Base-by-base conservation (phyloP, 2,329 filamentous ascomycete genomes). In the Trichoderma breve region DNA sequence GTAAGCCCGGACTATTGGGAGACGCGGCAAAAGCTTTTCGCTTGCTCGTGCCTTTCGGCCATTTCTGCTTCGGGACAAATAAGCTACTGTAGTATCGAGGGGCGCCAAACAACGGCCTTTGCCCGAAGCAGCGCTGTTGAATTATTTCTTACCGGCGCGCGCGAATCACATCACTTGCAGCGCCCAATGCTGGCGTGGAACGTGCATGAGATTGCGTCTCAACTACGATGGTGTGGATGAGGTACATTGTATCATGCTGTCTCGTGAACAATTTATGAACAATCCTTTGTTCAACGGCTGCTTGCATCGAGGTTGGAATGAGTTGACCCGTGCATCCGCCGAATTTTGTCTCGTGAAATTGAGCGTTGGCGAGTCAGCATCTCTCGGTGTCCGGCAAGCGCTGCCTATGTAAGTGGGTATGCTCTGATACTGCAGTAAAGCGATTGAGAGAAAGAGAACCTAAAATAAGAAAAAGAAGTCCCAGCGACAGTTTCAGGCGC, bases 41-140 rank as follows among this genome's bases (percentile, higher is more conserved):
- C 57, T 58, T 51, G 32, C 43, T 57, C 47, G 36, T 36, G 34
- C 57, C 26, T 53, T 30, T 71, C 69, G 69, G 69, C 69, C 61
- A 71, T 58, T 71, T 58, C 69, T 63, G 12, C 39, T 71, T 65
- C 36, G 61, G 69, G 69, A 71, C 18, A 21, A 21, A n/a, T 36
- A 51, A 53, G n/a, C 57, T 70, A 57, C 57, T 70, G 39, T 34
- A 28, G 18, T 21, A 28, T 43, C 34, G 51, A 57, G 43, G 43
- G 47, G 47, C 51, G 51, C 64, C 51, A 67, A 14, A 26, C n/a
- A 53, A 53, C 24, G 51, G 28, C 34, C 64, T 62, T 70, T 70
- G 26, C 55, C 67, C 67, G 30, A 51, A 70, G 30, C 26, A 70
- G 67, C 58, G 12, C 24, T n/a, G 66, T 18, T 24, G 14, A n/a